These are phyloP conservation scores for Astragalus membranaceus DNA, from an alignment of 306 rosid genomes.

Conservation along the genomic window DNA sequence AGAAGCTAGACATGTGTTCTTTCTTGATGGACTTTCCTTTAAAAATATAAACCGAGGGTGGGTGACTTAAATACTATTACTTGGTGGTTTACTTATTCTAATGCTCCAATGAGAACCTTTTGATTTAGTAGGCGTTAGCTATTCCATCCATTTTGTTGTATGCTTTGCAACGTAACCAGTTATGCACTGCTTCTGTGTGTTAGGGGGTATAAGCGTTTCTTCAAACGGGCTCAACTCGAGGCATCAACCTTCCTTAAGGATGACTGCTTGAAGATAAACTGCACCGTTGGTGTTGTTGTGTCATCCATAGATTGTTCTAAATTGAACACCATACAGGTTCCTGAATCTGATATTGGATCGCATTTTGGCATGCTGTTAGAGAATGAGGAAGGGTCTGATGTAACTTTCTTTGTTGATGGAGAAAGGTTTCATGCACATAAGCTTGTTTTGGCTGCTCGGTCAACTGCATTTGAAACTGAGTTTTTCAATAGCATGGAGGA, in stretches of 20 bases:
- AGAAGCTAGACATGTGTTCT: not conserved
- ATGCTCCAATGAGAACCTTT: not conserved
- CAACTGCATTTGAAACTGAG: conserved; percentile 62
- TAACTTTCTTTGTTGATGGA: conserved; percentile 71
- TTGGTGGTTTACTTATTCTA: not conserved
- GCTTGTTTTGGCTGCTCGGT: conserved; percentile 88
- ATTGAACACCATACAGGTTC: conserved; percentile 72
- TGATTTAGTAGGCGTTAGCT: not conserved
- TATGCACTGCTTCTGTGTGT: conserved; percentile 3
- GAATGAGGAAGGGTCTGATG: conserved; percentile 83
- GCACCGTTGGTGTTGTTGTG: conserved; percentile 96
- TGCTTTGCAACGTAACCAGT: not conserved
- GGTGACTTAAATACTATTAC: not conserved
- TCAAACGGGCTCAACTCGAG: conserved; percentile 79
- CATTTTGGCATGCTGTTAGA: conserved; percentile 74
- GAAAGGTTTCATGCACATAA: conserved; percentile 85
- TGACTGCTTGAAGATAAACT: conserved; percentile 93
- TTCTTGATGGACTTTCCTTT: not conserved
- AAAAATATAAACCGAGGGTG: not conserved
- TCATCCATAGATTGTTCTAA: conserved; percentile 84
- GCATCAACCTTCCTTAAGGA: conserved; percentile 76
- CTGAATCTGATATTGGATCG: conserved; percentile 79
- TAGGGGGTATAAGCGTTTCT: conserved; percentile 96
- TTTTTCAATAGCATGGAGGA: conserved; percentile 55
- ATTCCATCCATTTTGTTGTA: not conserved